Percentiles rank a stretch among this genome's conserved stretches.
Conservation (phyloP, 192 early-diverging fungal species). For the Gamsiella multidivaricata region DNA sequence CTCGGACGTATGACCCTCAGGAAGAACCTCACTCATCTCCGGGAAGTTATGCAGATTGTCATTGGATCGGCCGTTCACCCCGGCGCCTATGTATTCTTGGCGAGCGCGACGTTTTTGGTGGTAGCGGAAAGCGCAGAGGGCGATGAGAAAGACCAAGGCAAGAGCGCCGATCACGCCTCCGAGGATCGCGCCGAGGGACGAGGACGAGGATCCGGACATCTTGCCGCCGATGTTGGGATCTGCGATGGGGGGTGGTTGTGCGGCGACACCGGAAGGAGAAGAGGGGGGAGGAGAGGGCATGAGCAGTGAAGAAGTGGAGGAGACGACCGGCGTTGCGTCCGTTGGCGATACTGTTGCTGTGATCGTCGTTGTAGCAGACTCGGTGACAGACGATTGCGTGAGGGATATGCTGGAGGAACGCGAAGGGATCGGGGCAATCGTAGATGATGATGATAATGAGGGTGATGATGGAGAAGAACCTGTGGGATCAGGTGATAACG, state of each 20-base stretch:
- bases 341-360: too few relatives aligned
- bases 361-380: too few relatives aligned
- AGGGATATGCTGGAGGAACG: too few relatives aligned
- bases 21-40: slow-evolving; percentile 8
- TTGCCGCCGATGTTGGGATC: neutral
- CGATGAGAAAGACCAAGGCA: slow-evolving; percentile 18
- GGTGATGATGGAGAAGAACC: too few relatives aligned
- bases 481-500: too few relatives aligned
- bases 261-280: neutral
- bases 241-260: neutral
- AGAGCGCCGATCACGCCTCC: slow-evolving; percentile 28
- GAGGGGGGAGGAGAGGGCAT: slow-evolving; percentile 1
- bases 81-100: neutral
- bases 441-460: too few relatives aligned
- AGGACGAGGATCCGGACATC: slow-evolving; percentile 10
- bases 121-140: slow-evolving; percentile 13
- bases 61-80: neutral
- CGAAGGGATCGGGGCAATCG: too few relatives aligned
- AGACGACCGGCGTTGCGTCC: too few relatives aligned
- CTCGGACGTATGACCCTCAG: too few relatives aligned
- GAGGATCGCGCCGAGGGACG: slow-evolving; percentile 8
- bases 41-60: too few relatives aligned
- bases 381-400: too few relatives aligned
- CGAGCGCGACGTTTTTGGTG: slow-evolving; percentile 1
- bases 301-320: too few relatives aligned